Evolutionary conservation across 768 basidiomycete species (phyloP), one percentile per base, ranked within the genome.

Genomic region (Rhizopogon vesiculosus): DNA sequence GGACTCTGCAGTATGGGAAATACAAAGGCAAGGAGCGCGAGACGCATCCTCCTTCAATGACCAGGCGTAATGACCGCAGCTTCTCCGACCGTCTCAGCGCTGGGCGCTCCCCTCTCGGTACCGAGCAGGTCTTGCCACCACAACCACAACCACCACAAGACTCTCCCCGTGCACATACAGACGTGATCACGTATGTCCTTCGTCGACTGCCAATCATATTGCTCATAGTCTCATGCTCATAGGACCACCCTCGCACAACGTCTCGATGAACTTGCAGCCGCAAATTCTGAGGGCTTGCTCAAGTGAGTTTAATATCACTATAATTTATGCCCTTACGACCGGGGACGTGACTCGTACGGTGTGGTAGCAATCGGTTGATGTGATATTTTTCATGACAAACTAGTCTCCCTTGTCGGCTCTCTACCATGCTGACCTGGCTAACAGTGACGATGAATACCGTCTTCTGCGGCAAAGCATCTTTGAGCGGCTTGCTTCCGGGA

Each of bases 361-460:
- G 19, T 33, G 39, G 33, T 45, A 45, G 35, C 25, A 13, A 31
- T 18, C 25, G 28, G 38, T 53, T 13, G 15, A 25, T 5, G 19
- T 22, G 42, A 45, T 42, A 45, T 42, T 49, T 18, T 29, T 28
- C 44, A 18, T 33, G 18, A 18, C 51, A 42, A 40, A 12, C 42
- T 38, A 9, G 33, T 38, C 7, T 35, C 18, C 15, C 33, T 31
- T 29, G 31, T 38, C 46, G 15, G 16, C 25, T 35, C 35, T 49
- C 19, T 22, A 49, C 35, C 19, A 10, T 49, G 15, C 48, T 49
- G 15, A 52, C 45, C 3, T 8, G 55, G 35, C 51, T 35, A 62
- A 38, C 15, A 93, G 91, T 65, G 88, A 93, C 69, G 89, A 92
- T 61, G 91, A 91, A 66, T 93, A 93, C 67, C 84, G 91, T 50